Evolutionary conservation across 805 yeast genomes (phyloP).

Genomic region (Metschnikowia baotianmanensis): DNA sequence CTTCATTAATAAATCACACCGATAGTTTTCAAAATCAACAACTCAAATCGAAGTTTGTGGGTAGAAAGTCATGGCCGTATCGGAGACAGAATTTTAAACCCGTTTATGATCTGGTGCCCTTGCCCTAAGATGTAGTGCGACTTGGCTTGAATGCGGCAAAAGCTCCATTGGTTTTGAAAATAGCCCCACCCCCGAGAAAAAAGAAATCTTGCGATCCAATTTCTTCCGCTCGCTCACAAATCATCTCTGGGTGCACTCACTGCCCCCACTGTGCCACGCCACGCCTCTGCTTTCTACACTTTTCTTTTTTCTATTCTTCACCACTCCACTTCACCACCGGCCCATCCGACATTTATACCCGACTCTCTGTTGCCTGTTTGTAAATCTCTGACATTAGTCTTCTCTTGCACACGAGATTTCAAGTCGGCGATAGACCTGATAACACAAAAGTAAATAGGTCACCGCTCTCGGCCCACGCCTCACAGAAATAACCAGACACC

Average conservation of each 20-base stretch:
- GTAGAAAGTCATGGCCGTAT: too few species aligned
- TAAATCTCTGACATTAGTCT: neutral
- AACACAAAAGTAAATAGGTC: neutral
- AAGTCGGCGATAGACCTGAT: neutral
- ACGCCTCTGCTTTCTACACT: constrained; percentile 8
- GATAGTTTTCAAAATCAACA: too few species aligned
- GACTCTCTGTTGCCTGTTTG: neutral
- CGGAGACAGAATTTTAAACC: neutral
- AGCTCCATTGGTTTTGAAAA: too few species aligned
- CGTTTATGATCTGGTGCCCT: too few species aligned
- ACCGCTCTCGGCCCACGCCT: neutral
- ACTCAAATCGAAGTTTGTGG: too few species aligned
- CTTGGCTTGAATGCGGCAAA: too few species aligned
- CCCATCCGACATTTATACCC: neutral
- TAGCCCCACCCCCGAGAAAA: constrained; percentile 1
- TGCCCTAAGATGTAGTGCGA: neutral
- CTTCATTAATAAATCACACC: too few species aligned
- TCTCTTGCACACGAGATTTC: neutral
- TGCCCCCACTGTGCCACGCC: constrained; percentile 7
- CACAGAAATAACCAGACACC: constrained; percentile 2
- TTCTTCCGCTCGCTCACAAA: constrained; percentile 8
- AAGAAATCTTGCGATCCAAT: constrained; percentile 8
- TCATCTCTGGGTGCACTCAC: constrained; percentile 10
- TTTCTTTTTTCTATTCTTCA: constrained; percentile 7
- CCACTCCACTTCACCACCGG: neutral